Base-by-base conservation (phyloP, 2,329 filamentous ascomycete species). In the Blastomyces silverae region DNA sequence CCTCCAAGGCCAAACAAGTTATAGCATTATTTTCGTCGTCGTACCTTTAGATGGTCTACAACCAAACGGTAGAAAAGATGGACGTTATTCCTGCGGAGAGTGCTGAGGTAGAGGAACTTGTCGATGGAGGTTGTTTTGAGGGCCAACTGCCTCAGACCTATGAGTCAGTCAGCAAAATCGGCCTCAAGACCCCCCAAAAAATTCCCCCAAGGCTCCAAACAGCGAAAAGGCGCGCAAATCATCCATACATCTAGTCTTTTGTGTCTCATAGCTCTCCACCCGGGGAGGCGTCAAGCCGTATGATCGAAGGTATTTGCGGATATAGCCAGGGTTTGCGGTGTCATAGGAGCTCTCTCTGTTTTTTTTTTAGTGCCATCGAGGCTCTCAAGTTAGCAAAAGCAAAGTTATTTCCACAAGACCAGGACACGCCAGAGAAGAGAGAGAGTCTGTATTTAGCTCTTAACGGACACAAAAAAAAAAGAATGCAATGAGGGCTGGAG, bases 1-100 rank as follows among this genome's bases (percentile, higher is more conserved):
- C 6, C 15, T 3, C 53, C 2, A 17, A 37, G 3, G 10, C 4
- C 3, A 31, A 31, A 11, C 22, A 15, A 48, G 34, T 50, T 17
- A 22, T 8, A 50, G 8, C 31, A 42, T 17, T 22, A n/a, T 25
- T 42, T 15, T 52, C 8, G 8, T 52, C 17, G 2, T 65, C 74
- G 63, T 71, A 79, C 77, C 73, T 73, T 76, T 65, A 81, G 74
- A 67, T 82, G 79, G 66, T 81, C 79, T 44, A 77, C 78, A 60
- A 82, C 73, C 67, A 82, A 70, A 69, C 80, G 79, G 72, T 82
- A 82, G 73, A 82, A 82, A n/a, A 82, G 73, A 69, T 82, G 80
- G 6, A 82, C 79, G 73, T 82, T 81, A 73, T 81, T 80, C 71
- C 80, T 80, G 70, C 80, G 79, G 63, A 82, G 71, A 10, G 78